Evolutionary conservation across 2,329 filamentous ascomycete genomes (phyloP), one percentile per base, ranked within the genome.

Genomic region (Fusarium anthophilum): DNA sequence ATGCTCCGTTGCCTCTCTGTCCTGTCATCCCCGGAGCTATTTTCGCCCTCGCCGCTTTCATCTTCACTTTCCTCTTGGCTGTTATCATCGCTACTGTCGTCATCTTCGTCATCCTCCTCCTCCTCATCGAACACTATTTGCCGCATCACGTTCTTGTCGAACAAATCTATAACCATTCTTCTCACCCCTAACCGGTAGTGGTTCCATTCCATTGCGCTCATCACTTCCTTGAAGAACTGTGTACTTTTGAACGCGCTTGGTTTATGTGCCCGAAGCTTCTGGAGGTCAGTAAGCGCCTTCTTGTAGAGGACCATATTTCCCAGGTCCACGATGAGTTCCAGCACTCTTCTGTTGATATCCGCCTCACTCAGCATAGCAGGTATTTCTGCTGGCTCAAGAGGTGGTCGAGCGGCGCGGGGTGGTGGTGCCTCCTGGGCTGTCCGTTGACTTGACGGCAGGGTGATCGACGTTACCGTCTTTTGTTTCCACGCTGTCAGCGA

Each of bases 241-340:
- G 92, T 90, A 78, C 93, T 92, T 43, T 89, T 89, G 80, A 99
- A 98, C 2, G 91, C 91, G 2, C 91, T 87, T 1, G 91, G 91
- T 77, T 94, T 93, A 78, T 92, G 93, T 59, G 89, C 86, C 85
- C 94, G 95, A 71, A 98, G 88, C 86, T 95, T 88, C 79, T 89
- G 91, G 63, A 99, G 87, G 81, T 98, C 95, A 26, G 88, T 90
- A 58, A 96, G 91, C 11, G 95, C 94, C 80, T 93, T 93, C 81
- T 97, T 97, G 79, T 95, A 95, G 56, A 98, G 87, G 22, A 99
- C 95, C 67, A 96, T 96, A 80, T 98, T 98, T 64, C 95, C 94
- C 66, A 99, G 88, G 78, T 98, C 95, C 20, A 94, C 91, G 72
- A 98, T 92, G 43, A 96, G 89, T 78, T 95, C 93, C 35, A 98